Conservation (phyloP, 139 green algal genomes). For the Auxenochlorella pyrenoidosa region DNA sequence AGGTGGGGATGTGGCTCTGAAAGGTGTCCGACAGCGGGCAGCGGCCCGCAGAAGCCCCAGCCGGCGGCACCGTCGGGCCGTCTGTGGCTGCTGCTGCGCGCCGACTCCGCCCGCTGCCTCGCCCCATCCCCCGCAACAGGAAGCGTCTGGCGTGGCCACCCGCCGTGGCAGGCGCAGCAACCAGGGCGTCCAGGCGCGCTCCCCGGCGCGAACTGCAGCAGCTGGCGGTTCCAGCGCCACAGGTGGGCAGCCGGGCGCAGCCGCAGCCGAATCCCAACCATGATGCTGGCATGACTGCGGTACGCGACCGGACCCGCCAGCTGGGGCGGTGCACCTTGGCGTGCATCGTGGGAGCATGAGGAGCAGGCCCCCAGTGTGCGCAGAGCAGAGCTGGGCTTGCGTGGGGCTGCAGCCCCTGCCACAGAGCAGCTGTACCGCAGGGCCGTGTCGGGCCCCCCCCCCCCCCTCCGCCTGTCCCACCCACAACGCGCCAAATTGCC, state of each 20-base stretch:
- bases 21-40: background rate
- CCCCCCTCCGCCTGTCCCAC: no score
- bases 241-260: background rate
- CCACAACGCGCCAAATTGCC: no score
- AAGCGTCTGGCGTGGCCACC: background rate
- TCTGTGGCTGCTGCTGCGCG: background rate
- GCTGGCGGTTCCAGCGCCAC: background rate
- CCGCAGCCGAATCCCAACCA: background rate
- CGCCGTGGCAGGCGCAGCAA: background rate
- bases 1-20: background rate
- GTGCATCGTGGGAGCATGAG: no score
- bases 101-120: background rate
- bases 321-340: no score
- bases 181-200: constrained; percentile 16
- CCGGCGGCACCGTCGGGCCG: background rate
- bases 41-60: background rate
- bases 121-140: background rate
- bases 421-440: no score
- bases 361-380: no score
- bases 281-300: background rate
- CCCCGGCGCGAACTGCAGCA: background rate
- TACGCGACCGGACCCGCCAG: background rate
- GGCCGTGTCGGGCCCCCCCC: no score
- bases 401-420: no score
- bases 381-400: no score